Evolutionary conservation across 768 basidiomycete species (phyloP), one percentile per base, ranked within the genome.

Genomic region (Russula compacta): DNA sequence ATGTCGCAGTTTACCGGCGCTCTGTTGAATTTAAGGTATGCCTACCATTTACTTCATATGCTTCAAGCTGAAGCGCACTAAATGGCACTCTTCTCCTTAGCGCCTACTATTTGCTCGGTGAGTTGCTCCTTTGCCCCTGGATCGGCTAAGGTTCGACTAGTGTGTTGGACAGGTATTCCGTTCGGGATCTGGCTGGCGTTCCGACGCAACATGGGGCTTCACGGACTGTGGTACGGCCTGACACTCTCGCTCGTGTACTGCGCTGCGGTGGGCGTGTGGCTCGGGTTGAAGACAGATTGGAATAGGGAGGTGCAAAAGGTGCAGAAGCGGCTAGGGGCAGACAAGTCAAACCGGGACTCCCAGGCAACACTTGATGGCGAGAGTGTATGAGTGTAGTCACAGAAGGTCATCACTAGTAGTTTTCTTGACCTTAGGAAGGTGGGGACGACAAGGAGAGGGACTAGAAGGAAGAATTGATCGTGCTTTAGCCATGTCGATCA

Each of bases 161-260:
- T 32, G 56, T 58, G 49, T 57, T 21, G 53, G 43, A 51, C 59
- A 71, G 87, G 90, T 33, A 86, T 95, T 53, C 93, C 93, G 0
- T 76, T 91, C 48, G 94, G 90, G 14, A 73, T 92, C 53, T 89
- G 81, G 73, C 83, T 95, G 4, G 78, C 88, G 2, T 92, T 94
- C 75, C 75, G 74, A 53, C 70, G 69, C 11, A 71, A 76, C 40
- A 77, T 81, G 71, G 83, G 77, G 0, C 76, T 97, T 12, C 74
- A 77, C 19, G 94, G 94, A 0, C 79, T 97, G 15, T 97, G 93
- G 94, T 77, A 87, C 43, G 93, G 93, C 14, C 74, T 95, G 42
- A 89, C 88, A 0, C 69, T 81, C 5, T 83, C 87, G 1, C 75
- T 92, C 53, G 71, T 83, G 14, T 84, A 85, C 72, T 75, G 77